These are phyloP conservation scores for Diospyros lotus DNA, from an alignment of 148 eudicot species.

Conservation along the genomic window DNA sequence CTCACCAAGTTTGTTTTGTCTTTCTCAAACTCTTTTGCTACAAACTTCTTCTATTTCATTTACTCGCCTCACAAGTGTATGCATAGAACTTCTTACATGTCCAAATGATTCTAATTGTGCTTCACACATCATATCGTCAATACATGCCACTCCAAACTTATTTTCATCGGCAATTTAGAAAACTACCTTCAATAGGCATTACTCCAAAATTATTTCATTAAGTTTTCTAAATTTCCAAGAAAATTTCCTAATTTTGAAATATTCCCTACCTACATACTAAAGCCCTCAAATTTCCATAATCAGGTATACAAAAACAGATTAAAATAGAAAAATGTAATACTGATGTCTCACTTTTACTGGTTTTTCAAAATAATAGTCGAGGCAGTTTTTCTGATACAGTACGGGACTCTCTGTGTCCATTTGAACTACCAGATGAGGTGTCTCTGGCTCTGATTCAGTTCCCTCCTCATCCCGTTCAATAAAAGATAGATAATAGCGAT, in stretches of 20 bases:
- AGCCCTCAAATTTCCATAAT: background rate
- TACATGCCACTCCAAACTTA: too few species aligned
- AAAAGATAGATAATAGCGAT: constrained; percentile 38
- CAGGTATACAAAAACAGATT: background rate
- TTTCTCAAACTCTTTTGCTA: too few species aligned
- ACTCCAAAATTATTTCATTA: too few species aligned
- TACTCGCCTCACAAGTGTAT: too few species aligned
- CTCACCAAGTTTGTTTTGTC: too few species aligned
- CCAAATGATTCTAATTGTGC: too few species aligned
- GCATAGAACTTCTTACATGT: too few species aligned
- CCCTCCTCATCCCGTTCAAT: constrained; percentile 25
- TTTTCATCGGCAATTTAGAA: too few species aligned
- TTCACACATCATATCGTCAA: too few species aligned
- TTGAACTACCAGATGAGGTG: constrained; percentile 44
- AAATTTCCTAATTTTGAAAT: too few species aligned
- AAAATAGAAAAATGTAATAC: background rate
- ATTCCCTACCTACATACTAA: background rate
- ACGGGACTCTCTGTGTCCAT: constrained; percentile 60
- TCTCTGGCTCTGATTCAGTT: constrained; percentile 12
- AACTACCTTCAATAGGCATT: too few species aligned
- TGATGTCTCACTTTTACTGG: constrained; percentile 33
- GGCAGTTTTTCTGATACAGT: constrained; percentile 50
- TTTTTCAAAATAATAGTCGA: constrained; percentile 38
- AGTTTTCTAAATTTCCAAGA: background rate
- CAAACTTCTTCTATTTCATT: too few species aligned